These are phyloP conservation scores for Trifolium pratense DNA, from an alignment of 306 rosid genomes.

Conservation along the genomic window DNA sequence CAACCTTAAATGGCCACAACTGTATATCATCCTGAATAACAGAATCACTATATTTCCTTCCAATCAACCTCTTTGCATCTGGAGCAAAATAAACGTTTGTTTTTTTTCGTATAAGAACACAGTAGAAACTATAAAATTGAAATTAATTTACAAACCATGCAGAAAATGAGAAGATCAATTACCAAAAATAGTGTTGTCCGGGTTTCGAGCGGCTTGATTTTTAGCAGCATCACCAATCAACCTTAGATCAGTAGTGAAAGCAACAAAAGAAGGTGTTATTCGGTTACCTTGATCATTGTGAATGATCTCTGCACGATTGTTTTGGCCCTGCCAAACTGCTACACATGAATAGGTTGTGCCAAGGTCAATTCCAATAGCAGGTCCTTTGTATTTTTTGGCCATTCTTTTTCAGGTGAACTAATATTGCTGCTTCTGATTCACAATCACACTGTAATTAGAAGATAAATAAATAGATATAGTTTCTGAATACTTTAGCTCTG, in stretches of 20 bases:
- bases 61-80: neutral
- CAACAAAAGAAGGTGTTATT: neutral
- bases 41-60: neutral
- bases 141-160: neutral
- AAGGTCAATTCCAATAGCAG: neutral
- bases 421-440: no score
- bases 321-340: neutral
- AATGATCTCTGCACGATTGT: neutral
- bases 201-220: neutral
- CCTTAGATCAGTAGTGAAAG: neutral
- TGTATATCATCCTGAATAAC: neutral
- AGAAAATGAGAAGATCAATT: neutral
- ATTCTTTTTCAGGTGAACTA: no score
- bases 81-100: no score
- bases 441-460: neutral
- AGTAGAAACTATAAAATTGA: neutral
- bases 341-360: constrained; percentile 2
- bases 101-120: no score
- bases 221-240: neutral
- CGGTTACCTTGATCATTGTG: neutral
- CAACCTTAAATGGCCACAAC: neutral
- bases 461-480: no score
- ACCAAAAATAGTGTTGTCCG: neutral
- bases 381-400: neutral
- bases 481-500: no score